These are phyloP conservation scores for Termitomyces sp. DNA, from an alignment of 768 basidiomycete species.

Conservation along the genomic window DNA sequence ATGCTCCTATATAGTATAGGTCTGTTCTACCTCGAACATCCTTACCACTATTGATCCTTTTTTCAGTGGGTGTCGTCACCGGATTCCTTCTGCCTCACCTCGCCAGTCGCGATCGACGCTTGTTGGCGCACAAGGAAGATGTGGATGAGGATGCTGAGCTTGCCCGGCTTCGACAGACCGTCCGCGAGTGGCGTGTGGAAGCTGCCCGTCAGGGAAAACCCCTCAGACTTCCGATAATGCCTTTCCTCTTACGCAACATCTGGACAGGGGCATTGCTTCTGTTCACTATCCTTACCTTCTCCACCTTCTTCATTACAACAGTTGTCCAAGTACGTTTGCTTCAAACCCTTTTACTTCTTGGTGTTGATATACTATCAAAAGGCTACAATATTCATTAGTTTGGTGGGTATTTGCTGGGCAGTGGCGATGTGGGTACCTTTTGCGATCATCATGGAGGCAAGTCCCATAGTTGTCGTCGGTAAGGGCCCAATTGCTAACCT, in stretches of 20 bases:
- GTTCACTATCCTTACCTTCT: constrained; percentile 73
- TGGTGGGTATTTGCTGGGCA: constrained; percentile 94
- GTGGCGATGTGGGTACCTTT: constrained; percentile 98
- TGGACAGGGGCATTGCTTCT: constrained; percentile 86
- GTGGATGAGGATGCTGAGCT: constrained; percentile 75
- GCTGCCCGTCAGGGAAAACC: constrained; percentile 71
- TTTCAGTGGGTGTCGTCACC: constrained; percentile 75
- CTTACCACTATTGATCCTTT: neutral
- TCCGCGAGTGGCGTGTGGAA: constrained; percentile 81
- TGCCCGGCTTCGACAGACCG: constrained; percentile 59
- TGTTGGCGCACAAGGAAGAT: constrained; percentile 67
- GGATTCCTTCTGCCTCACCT: constrained; percentile 80
- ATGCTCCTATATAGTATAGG: constrained; percentile 89
- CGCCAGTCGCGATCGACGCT: constrained; percentile 71
- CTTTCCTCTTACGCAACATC: constrained; percentile 87
- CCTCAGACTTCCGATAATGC: constrained; percentile 78
- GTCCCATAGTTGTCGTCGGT: constrained; percentile 11
- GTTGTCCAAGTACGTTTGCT: constrained; percentile 52
- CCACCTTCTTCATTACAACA: constrained; percentile 82
- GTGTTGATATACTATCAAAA: constrained; percentile 18
- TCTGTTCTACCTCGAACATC: constrained; percentile 24
- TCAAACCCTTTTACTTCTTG: neutral
- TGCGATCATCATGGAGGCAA: constrained; percentile 94
- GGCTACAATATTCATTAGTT: constrained; percentile 77
- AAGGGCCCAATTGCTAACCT: neutral